These are phyloP conservation scores for Andrographis paniculata DNA, from an alignment of 305 asterid species.

Conservation along the genomic window DNA sequence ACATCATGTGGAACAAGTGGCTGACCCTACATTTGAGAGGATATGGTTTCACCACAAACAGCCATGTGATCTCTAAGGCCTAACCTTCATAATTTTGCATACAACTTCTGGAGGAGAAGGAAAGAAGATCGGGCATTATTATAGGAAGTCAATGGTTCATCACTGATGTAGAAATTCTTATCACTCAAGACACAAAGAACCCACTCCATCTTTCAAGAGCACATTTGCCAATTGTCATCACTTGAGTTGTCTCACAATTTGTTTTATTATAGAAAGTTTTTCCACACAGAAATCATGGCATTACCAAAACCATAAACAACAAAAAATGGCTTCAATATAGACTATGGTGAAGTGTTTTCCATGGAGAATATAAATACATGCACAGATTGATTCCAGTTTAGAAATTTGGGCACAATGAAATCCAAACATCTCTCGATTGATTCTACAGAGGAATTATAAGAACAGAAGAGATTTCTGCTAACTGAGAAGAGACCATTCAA, in stretches of 20 bases:
- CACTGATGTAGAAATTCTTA: not conserved
- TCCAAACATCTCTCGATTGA: no score
- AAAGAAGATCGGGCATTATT: not conserved
- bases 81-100: not conserved
- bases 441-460: no score
- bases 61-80: not conserved
- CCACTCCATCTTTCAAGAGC: not conserved
- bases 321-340: not conserved
- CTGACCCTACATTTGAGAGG: not conserved
- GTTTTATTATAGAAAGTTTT: not conserved
- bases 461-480: no score
- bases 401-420: no score
- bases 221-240: not conserved
- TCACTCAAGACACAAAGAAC: not conserved
- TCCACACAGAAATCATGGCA: not conserved
- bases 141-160: conserved; percentile 1
- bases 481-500: no score
- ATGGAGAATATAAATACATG: no score
- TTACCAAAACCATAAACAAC: not conserved
- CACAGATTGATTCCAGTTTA: no score
- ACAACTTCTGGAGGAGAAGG: not conserved
- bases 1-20: not conserved
- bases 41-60: not conserved
- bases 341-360: not conserved
- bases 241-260: not conserved